phyloP scores from a whole-genome alignment of 2,329 filamentous ascomycete species.

The Pseudodiploospora longispora region DNA sequence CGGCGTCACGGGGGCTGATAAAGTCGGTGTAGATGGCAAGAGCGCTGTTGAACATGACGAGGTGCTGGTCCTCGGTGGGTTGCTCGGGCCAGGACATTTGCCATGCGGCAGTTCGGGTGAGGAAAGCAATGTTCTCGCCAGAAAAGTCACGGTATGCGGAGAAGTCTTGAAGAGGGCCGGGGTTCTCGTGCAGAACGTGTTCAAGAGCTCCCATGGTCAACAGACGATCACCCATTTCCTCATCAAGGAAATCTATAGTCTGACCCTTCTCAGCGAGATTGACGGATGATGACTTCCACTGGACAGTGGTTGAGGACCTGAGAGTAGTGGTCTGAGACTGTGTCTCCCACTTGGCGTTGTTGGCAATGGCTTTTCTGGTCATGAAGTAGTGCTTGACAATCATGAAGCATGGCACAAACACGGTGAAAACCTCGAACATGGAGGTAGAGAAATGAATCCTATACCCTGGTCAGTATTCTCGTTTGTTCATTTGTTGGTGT shows the following conservation, averaged over 20 bases:
- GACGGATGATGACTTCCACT: conserved; percentile 1
- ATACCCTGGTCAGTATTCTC: conserved; percentile 19
- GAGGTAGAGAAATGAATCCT: conserved; percentile 46
- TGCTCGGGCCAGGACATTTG: conserved; percentile 26
- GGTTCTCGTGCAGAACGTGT: conserved; percentile 48
- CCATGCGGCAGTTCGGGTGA: conserved; percentile 48
- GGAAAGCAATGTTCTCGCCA: conserved; percentile 61
- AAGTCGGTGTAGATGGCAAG: conserved; percentile 54
- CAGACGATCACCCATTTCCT: conserved; percentile 30
- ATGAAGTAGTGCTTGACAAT: conserved; percentile 33
- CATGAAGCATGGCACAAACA: conserved; percentile 53
- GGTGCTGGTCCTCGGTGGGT: conserved; percentile 7
- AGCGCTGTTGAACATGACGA: conserved; percentile 47
- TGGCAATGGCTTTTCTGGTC: conserved; percentile 17
- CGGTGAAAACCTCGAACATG: conserved; percentile 51
- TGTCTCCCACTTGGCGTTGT: conserved; percentile 11
- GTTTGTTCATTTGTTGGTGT: conserved; percentile 26
- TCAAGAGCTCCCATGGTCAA: conserved; percentile 55
- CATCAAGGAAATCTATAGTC: conserved; percentile 3
- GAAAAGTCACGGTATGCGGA: conserved; percentile 59
- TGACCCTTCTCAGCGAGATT: conserved; percentile 6
- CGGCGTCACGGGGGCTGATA: conserved; percentile 48
- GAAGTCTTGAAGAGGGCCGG: conserved; percentile 52
- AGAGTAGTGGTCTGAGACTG: conserved; percentile 4
- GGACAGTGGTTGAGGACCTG: conserved; percentile 4